Base-by-base conservation (phyloP, 1,284 basidiomycete genomes). In the Cutaneotrichosporon mucoides region DNA sequence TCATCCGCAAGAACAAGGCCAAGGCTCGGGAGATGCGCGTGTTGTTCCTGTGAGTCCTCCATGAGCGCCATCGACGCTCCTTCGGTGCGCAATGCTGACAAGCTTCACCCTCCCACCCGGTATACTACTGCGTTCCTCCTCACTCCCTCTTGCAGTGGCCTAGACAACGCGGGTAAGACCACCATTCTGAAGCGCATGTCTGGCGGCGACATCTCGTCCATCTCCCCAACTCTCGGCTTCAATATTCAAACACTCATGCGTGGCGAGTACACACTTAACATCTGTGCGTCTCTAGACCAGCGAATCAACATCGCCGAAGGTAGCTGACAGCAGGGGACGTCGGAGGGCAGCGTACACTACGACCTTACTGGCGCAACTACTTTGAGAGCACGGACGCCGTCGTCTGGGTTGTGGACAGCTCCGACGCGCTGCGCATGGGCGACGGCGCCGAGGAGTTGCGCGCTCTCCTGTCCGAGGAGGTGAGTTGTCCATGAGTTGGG, bases 321-420 rank as follows among this genome's bases (percentile, higher is more conserved):
- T 24, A 34, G 34, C 43, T 57, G 51, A 48, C 53, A 42, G 6
- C 54, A 46, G 94, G 95, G 96, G 96, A 99, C 75, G 92, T 99
- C 38, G 96, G 96, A 35, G 96, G 96, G 10, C 96, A 99, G 77
- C 85, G 88, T 55, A 95, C 92, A 0, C 84, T 99, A 46, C 84
- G 96, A 24, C 94, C 96, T 2, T 99, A 99, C 76, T 99, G 96
- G 96, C 83, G 92, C 38, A 99, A 99, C 78, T 99, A 99, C 79
- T 99, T 99, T 71, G 96, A 99, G 77, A 89, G 93, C 77, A 99
- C 96, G 5, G 96, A 99, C 79, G 95, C 90, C 4, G 83, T 99
- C 50, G 92, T 99, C 38, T 99, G 96, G 96, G 96, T 99, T 13
- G 94, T 99, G 40, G 96, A 99, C 80, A 94, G 91, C 0, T 86